phyloP scores from a whole-genome alignment of 352 stramenopile genomes.

The Peronospora destructor region DNA sequence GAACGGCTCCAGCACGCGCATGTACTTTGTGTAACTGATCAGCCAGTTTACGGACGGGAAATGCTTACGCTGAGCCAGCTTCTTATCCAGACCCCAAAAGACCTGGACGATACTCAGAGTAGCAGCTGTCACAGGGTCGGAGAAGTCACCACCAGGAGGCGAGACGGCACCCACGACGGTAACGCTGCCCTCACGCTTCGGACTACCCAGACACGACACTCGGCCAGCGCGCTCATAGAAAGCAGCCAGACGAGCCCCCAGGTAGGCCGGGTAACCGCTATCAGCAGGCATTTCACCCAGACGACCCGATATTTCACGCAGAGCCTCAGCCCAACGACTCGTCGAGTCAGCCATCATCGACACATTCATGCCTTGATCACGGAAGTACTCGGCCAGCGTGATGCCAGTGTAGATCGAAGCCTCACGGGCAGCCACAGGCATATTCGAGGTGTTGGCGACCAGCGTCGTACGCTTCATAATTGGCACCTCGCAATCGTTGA shows the following conservation, averaged over 20 bases:
- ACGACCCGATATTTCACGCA: slow-evolving; percentile 99
- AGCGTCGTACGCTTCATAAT: slow-evolving; percentile 99
- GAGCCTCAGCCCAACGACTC: slow-evolving; percentile 97
- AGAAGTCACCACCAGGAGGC: slow-evolving; percentile 98
- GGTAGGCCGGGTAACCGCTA: slow-evolving; percentile 94
- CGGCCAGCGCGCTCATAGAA: slow-evolving; percentile 99
- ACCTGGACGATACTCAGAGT: slow-evolving; percentile 99
- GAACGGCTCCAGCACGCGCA: slow-evolving; percentile 98
- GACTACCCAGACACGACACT: slow-evolving; percentile 94
- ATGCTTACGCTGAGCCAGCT: slow-evolving; percentile 99
- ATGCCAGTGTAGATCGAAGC: slow-evolving; percentile 99
- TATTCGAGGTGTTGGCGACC: slow-evolving; percentile 99
- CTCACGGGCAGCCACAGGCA: slow-evolving; percentile 99
- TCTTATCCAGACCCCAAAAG: slow-evolving; percentile 99
- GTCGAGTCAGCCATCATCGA: slow-evolving; percentile 99
- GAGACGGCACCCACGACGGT: slow-evolving; percentile 98
- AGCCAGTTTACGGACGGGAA: slow-evolving; percentile 99
- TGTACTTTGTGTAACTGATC: slow-evolving; percentile 99
- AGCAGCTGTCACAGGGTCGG: slow-evolving; percentile 97
- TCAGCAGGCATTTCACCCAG: slow-evolving; percentile 99
- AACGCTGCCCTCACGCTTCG: slow-evolving; percentile 96
- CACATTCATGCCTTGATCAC: slow-evolving; percentile 98
- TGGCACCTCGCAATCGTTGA: slow-evolving; percentile 94
- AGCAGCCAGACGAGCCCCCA: slow-evolving; percentile 97
- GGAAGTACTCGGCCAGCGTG: slow-evolving; percentile 98